A percentile compares a stretch with the other conserved stretches of the same genome.
phyloP scores from a whole-genome alignment of 306 rosid species.

The Casuarina equisetifolia region DNA sequence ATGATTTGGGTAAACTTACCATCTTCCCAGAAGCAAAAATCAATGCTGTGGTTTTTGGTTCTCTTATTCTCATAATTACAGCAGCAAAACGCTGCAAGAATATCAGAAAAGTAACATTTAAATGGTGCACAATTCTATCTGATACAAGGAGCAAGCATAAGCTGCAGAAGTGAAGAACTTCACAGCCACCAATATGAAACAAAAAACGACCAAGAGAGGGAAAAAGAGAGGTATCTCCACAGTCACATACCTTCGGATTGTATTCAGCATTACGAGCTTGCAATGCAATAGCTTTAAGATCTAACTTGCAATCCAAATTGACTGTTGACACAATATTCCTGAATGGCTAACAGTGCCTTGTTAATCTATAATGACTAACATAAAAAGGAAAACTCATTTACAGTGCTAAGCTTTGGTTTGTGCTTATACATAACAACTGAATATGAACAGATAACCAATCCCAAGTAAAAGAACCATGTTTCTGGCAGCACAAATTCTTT shows the following conservation, averaged over 20 bases:
- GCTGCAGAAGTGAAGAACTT: too few species aligned
- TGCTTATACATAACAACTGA: background rate
- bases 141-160: background rate
- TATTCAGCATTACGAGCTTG: slow-evolving; percentile 97
- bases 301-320: slow-evolving; percentile 89
- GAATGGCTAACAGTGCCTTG: slow-evolving; percentile 20
- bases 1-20: slow-evolving; percentile 45
- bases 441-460: background rate
- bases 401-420: background rate
- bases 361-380: background rate
- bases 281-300: slow-evolving; percentile 84
- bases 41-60: slow-evolving; percentile 93
- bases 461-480: background rate
- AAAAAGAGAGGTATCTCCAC: background rate
- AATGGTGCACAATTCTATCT: background rate
- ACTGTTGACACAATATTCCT: slow-evolving; percentile 96
- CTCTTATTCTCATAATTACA: slow-evolving; percentile 96
- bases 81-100: slow-evolving; percentile 91
- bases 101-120: slow-evolving; percentile 14
- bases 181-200: too few species aligned
- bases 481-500: background rate
- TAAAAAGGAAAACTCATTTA: slow-evolving; percentile 6
- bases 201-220: background rate
- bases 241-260: slow-evolving; percentile 81
- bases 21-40: slow-evolving; percentile 97